phyloP scores from a whole-genome alignment of 352 stramenopile genomes.

The Peronospora farinosa region DNA sequence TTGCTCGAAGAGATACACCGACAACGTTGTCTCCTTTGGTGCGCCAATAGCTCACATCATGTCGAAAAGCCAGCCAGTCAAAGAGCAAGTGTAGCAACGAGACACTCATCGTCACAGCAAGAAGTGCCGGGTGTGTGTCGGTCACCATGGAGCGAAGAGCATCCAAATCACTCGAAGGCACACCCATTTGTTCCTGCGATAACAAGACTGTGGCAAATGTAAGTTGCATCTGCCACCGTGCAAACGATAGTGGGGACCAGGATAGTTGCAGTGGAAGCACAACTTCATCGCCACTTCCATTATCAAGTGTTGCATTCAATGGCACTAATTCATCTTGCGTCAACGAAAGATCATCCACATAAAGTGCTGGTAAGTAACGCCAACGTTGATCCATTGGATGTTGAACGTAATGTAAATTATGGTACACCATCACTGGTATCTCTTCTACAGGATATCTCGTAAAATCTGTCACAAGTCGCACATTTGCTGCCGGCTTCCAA shows the following conservation, averaged over 20 bases:
- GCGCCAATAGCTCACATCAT: conserved; percentile 95
- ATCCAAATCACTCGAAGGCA: conserved; percentile 70
- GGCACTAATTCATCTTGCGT: conserved; percentile 66
- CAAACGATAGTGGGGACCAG: conserved; percentile 72
- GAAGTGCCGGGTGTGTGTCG: conserved; percentile 93
- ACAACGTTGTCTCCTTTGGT: conserved; percentile 89
- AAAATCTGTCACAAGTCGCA: conserved; percentile 71
- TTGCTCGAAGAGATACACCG: conserved; percentile 88
- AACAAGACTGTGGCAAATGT: conserved; percentile 57
- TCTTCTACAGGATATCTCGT: conserved; percentile 61
- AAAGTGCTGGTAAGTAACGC: conserved; percentile 71
- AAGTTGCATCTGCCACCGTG: conserved; percentile 71
- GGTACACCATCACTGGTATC: conserved; percentile 59
- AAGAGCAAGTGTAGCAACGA: conserved; percentile 96
- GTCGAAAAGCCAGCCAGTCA: conserved; percentile 97
- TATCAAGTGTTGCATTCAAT: conserved; percentile 46
- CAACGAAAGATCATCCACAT: conserved; percentile 67
- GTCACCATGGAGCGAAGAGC: conserved; percentile 87
- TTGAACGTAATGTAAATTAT: conserved; percentile 60
- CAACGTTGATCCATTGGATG: conserved; percentile 36
- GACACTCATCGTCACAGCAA: conserved; percentile 92
- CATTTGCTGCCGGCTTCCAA: conserved; percentile 69
- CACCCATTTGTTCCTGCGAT: conserved; percentile 58
- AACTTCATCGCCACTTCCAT: conserved; percentile 16
- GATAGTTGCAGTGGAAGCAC: conserved; percentile 53